Conservation (phyloP, 2,329 filamentous ascomycete species). For the Beauveria rudraprayagi region DNA sequence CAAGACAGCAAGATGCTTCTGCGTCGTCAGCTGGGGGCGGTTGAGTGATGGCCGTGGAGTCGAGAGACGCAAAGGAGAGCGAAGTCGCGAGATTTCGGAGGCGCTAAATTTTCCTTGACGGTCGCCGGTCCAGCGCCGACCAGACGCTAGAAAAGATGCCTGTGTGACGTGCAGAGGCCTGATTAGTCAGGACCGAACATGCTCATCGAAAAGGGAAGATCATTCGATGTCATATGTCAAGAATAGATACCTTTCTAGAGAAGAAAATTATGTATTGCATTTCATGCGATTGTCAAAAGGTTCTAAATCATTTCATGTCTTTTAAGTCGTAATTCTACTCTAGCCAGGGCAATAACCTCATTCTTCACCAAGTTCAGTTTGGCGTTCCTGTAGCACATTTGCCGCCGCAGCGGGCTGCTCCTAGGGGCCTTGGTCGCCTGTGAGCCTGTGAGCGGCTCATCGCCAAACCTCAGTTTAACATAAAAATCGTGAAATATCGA, state of each 20-base stretch:
- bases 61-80: conserved; percentile 2
- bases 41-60: neutral
- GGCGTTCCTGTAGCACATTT: no score
- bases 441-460: neutral
- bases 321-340: no score
- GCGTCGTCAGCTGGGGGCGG: neutral
- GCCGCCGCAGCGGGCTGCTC: no score
- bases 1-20: conserved; percentile 3
- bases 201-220: no score
- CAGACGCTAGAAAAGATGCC: neutral
- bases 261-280: no score
- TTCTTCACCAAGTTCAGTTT: no score
- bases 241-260: no score
- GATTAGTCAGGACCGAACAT: neutral
- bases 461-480: neutral
- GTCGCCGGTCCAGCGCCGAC: neutral
- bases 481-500: neutral
- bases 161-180: neutral
- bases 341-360: no score
- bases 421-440: no score
- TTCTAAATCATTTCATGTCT: no score
- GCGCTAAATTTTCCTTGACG: conserved; percentile 4
- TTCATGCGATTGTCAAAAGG: no score
- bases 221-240: no score
- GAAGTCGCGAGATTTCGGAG: conserved; percentile 10